Conservation (phyloP, 176 grass and related monocot species). For the Aegilops bicornis region DNA sequence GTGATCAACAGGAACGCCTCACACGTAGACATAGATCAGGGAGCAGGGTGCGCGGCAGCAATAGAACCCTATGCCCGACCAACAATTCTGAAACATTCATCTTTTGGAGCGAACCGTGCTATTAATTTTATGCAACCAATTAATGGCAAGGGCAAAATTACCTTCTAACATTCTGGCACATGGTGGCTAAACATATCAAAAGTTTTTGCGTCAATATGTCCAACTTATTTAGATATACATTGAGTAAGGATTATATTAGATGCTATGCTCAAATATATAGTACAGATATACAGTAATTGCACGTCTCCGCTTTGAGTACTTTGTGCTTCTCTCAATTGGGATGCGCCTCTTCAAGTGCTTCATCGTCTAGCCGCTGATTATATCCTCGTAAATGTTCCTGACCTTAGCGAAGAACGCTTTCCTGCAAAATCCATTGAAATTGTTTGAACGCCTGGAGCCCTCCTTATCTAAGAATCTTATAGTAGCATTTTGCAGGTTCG, state of each 20-base stretch:
- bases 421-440: slow-evolving; percentile 38
- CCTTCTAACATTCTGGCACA: too few relatives aligned
- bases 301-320: neutral
- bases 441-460: neutral
- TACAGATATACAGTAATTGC: slow-evolving; percentile 14
- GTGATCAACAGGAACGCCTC: too few relatives aligned
- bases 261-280: slow-evolving; percentile 27
- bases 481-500: neutral
- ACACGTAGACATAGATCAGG: too few relatives aligned
- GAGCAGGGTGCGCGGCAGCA: too few relatives aligned
- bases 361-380: slow-evolving; percentile 47
- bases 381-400: slow-evolving; percentile 60
- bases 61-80: too few relatives aligned
- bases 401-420: slow-evolving; percentile 65
- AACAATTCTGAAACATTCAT: too few relatives aligned
- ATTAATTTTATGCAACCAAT: too few relatives aligned
- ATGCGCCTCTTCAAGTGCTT: neutral
- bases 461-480: neutral
- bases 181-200: neutral
- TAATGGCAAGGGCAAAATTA: too few relatives aligned
- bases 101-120: too few relatives aligned
- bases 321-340: slow-evolving; percentile 7
- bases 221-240: slow-evolving; percentile 17
- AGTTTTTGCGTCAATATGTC: slow-evolving; percentile 17
- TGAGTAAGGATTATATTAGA: slow-evolving; percentile 29